phyloP scores from a whole-genome alignment of 768 basidiomycete species.

The Xerocomus potaroensis region DNA sequence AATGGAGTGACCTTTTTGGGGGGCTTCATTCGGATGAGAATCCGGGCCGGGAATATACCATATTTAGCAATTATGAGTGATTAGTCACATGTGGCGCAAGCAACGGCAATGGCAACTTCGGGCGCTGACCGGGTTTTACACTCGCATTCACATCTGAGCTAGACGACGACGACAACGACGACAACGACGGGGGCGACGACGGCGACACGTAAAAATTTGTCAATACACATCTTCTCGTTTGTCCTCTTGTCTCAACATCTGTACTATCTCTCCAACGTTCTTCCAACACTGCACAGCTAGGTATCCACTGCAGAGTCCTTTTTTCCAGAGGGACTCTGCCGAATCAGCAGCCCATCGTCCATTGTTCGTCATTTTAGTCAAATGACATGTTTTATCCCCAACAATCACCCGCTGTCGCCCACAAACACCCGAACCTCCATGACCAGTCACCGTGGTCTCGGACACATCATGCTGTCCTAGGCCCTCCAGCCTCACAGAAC shows the following conservation, averaged over 20 bases:
- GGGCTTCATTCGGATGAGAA: neutral
- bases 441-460: slow-evolving; percentile 74
- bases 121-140: slow-evolving; percentile 23
- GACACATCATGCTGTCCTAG: slow-evolving; percentile 55
- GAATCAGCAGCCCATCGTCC: slow-evolving; percentile 2
- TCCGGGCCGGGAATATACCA: slow-evolving; percentile 12
- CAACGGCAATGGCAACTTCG: slow-evolving; percentile 15
- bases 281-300: neutral
- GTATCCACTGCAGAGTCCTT: slow-evolving; percentile 7
- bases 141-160: slow-evolving; percentile 4
- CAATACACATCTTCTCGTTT: slow-evolving; percentile 17
- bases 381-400: slow-evolving; percentile 81
- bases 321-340: slow-evolving; percentile 8
- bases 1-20: slow-evolving; percentile 11
- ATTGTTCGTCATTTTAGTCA: slow-evolving; percentile 16
- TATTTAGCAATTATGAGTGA: slow-evolving; percentile 7
- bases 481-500: slow-evolving; percentile 35
- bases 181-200: slow-evolving; percentile 9
- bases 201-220: slow-evolving; percentile 13
- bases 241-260: slow-evolving; percentile 8
- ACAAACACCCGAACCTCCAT: slow-evolving; percentile 71
- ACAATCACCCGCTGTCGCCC: slow-evolving; percentile 75
- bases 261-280: slow-evolving; percentile 9
- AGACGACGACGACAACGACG: slow-evolving; percentile 20
- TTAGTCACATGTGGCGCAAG: slow-evolving; percentile 18